phyloP scores from a whole-genome alignment of 1,139 yeast species.

The Waltiozyma sp. region DNA sequence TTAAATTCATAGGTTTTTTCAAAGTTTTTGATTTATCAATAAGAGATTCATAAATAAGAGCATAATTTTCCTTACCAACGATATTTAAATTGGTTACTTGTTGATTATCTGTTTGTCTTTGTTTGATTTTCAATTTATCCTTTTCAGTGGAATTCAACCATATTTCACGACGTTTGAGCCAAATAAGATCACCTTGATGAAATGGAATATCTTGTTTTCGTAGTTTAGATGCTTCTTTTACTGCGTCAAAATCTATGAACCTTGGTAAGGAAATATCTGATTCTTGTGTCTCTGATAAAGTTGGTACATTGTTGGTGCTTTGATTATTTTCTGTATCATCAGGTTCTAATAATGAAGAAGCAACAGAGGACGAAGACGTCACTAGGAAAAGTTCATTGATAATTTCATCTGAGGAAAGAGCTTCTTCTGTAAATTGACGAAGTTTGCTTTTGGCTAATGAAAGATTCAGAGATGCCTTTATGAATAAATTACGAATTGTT shows the following conservation, averaged over 20 bases:
- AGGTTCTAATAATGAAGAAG: constrained; percentile 13
- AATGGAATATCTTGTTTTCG: constrained; percentile 18
- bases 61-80: constrained; percentile 34
- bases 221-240: constrained; percentile 21
- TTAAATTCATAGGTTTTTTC: constrained; percentile 46
- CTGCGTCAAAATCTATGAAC: constrained; percentile 21
- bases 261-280: background rate
- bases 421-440: constrained; percentile 17
- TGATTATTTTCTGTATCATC: constrained; percentile 2
- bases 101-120: constrained; percentile 11
- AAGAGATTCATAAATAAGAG: constrained; percentile 43
- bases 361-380: constrained; percentile 14
- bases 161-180: constrained; percentile 47
- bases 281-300: background rate
- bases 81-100: constrained; percentile 9
- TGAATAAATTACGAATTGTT: constrained; percentile 9
- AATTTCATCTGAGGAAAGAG: constrained; percentile 18
- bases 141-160: constrained; percentile 37
- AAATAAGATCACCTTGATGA: constrained; percentile 38
- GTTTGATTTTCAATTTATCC: constrained; percentile 12
- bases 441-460: constrained; percentile 12
- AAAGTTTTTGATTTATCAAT: constrained; percentile 48
- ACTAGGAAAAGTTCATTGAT: constrained; percentile 17
- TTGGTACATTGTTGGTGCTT: background rate
- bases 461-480: constrained; percentile 12